Evolutionary conservation across 441 rosid species (phyloP).

Genomic region (Breynia disticha): DNA sequence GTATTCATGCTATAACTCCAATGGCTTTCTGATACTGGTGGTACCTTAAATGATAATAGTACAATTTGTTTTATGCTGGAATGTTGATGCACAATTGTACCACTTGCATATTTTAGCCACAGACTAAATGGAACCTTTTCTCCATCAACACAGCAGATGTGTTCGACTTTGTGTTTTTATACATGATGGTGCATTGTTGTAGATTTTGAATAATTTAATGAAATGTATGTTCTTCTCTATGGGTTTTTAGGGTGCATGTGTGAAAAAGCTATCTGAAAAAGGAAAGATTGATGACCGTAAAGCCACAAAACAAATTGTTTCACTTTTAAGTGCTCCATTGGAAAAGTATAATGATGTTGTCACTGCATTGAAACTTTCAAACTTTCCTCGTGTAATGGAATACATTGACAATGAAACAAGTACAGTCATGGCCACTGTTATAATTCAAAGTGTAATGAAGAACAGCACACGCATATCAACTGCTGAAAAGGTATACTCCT

Average conservation of each 20-base stretch:
- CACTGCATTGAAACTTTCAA: constrained; percentile 76
- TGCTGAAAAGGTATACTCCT: constrained; percentile 55
- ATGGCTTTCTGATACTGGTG: background rate
- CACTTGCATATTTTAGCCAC: too few relatives aligned
- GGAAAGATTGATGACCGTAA: constrained; percentile 79
- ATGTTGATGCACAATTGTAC: too few relatives aligned
- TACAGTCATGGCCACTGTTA: constrained; percentile 88
- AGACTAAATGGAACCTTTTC: too few relatives aligned
- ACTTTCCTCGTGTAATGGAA: constrained; percentile 79
- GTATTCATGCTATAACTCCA: constrained; percentile 5
- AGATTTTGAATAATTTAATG: background rate
- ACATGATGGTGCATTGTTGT: background rate
- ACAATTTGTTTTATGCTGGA: too few relatives aligned
- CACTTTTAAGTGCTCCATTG: constrained; percentile 93
- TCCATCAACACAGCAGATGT: too few relatives aligned
- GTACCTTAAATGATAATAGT: background rate
- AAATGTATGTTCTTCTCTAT: constrained; percentile 6
- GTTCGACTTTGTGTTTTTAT: too few relatives aligned
- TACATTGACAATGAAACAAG: constrained; percentile 82
- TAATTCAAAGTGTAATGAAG: constrained; percentile 93
- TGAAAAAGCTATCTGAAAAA: constrained; percentile 59
- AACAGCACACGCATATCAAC: constrained; percentile 70
- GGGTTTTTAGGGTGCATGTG: constrained; percentile 79
- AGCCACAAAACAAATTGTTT: constrained; percentile 89
- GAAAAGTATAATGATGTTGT: constrained; percentile 95